Percentiles rank a stretch among this genome's conserved stretches.
These are phyloP conservation scores for Ceratocystis alfenasii DNA, from an alignment of 2,329 filamentous ascomycete species.

Conservation along the genomic window DNA sequence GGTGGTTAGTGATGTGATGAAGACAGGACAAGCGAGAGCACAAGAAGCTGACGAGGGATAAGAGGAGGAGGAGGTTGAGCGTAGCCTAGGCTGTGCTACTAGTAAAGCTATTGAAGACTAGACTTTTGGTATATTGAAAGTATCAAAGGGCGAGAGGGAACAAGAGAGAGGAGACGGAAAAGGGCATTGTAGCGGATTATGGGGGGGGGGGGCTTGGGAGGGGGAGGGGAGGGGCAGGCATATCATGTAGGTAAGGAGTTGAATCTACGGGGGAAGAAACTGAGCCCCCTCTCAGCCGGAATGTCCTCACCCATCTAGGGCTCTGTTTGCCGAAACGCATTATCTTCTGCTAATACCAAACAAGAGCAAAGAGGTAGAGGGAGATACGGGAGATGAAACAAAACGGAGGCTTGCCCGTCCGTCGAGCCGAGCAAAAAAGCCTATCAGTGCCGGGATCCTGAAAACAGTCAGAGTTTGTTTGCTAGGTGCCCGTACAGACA, in stretches of 20 bases:
- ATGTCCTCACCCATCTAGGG: no score
- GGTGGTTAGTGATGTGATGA: not conserved
- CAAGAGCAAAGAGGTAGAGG: no score
- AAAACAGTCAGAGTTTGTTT: not conserved
- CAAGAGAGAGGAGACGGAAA: not conserved
- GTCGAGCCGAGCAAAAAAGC: no score
- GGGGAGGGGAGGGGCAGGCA: no score
- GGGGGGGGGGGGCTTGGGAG: not conserved
- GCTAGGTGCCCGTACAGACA: not conserved
- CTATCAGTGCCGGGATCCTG: no score
- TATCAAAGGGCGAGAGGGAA: not conserved
- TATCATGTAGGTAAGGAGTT: no score
- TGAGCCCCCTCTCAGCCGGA: no score
- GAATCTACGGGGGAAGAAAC: no score
- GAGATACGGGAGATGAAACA: not conserved
- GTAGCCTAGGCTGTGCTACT: not conserved
- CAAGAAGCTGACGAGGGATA: slow-evolving; percentile 3
- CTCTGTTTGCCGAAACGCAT: no score
- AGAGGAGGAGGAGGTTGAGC: not conserved
- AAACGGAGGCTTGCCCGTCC: not conserved
- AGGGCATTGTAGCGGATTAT: not conserved
- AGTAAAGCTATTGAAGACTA: not conserved
- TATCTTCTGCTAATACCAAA: no score
- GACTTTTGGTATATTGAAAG: not conserved
- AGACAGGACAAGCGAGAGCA: not conserved